These are phyloP conservation scores for Backusella macrospora DNA, from an alignment of 192 early-diverging fungal species.

Conservation along the genomic window DNA sequence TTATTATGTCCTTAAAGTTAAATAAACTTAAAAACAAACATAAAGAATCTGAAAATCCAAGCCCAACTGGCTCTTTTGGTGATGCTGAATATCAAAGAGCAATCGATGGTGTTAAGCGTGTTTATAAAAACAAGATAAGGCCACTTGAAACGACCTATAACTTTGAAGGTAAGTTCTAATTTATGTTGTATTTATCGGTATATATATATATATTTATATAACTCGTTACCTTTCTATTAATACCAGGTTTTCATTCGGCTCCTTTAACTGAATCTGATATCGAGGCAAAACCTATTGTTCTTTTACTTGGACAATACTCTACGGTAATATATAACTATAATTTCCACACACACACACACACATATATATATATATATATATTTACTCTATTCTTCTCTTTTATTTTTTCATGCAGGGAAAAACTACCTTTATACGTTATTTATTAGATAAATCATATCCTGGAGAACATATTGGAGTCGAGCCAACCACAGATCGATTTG, in stretches of 20 bases:
- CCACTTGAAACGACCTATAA: conserved; percentile 71
- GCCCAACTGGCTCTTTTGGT: background rate
- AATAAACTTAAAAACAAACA: background rate
- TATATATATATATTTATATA: no score
- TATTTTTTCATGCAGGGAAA: conserved; percentile 55
- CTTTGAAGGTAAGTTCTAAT: conserved; percentile 53
- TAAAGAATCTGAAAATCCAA: background rate
- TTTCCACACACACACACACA: no score
- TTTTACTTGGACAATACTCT: conserved; percentile 83
- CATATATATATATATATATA: no score
- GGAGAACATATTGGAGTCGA: conserved; percentile 81
- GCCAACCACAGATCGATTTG: conserved; percentile 81
- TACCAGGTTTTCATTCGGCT: conserved; percentile 62
- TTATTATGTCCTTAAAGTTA: background rate
- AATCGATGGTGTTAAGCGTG: background rate
- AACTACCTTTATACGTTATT: conserved; percentile 77
- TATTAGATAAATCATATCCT: conserved; percentile 76
- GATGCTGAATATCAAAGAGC: background rate
- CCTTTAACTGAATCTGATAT: conserved; percentile 77
- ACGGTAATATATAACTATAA: conserved; percentile 44
- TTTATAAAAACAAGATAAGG: conserved; percentile 69
- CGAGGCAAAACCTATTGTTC: conserved; percentile 82
- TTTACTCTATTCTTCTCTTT: no score
- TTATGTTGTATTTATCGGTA: background rate
- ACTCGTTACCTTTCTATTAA: background rate